Percentiles rank a stretch among this genome's conserved stretches.
phyloP scores from a whole-genome alignment of 345 rosid genomes.

The Eucalyptus victrix region DNA sequence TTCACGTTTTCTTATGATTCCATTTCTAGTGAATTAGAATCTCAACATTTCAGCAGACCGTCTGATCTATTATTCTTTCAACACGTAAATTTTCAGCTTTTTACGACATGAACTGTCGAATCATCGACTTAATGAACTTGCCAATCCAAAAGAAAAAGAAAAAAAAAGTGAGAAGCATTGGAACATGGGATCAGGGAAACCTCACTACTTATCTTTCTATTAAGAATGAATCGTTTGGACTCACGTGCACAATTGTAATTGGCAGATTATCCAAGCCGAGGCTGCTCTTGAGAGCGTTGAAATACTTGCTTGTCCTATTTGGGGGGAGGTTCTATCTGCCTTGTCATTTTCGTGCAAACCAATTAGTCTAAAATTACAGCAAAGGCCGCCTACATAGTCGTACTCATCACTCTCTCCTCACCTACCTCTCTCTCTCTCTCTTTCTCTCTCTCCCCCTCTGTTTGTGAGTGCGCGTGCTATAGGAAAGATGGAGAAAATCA shows the following conservation, averaged over 20 bases:
- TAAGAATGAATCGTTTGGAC: not conserved
- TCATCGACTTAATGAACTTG: not conserved
- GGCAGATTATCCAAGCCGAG: not conserved
- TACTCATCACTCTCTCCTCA: not conserved
- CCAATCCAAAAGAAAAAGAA: not conserved
- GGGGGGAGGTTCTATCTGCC: not conserved
- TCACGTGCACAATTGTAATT: not conserved
- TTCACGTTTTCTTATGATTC: not conserved
- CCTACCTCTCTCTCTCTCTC: not conserved
- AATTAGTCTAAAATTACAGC: not conserved
- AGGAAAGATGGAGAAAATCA: constrained; percentile 22
- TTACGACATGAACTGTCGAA: not conserved
- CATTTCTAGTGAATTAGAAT: not conserved
- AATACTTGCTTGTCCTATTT: not conserved
- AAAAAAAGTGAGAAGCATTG: not conserved
- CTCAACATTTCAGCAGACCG: not conserved
- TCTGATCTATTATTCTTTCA: not conserved
- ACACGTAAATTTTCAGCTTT: not conserved
- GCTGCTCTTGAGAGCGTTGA: not conserved
- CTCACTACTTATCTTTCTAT: not conserved
- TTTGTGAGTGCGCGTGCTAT: not conserved
- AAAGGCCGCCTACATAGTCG: not conserved
- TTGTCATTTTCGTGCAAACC: not conserved
- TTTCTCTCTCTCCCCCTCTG: not conserved
- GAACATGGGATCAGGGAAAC: not conserved